Evolutionary conservation across 257 asterid species (phyloP), one percentile per base, ranked within the genome.

Genomic region (Rubia yunnanensis): DNA sequence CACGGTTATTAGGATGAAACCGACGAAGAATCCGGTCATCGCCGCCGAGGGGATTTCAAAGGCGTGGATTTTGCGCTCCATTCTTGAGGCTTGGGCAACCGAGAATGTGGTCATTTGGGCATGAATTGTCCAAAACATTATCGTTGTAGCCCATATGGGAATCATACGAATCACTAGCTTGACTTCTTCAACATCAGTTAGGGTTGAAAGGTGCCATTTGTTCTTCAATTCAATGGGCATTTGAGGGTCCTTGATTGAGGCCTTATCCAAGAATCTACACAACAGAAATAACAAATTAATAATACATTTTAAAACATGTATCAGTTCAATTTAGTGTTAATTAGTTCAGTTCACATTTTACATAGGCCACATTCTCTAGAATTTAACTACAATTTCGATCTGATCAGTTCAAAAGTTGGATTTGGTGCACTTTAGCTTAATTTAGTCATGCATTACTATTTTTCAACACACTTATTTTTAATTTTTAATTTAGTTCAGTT

Each of bases 81-180:
- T 71, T 20, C 94, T 81, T 41, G 89, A 72, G 7, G 98, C 94
- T 74, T 91, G 98, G 28, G 94, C 79, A n/a, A 88, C 98, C 0
- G 95, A 86, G 64, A 88, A 86, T 18, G 98, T 91, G 18, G 88
- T 81, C 96, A 88, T 88, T 71, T 91, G 98, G 24, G 98, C 98
- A 38, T 85, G 85, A 15, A 85, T 78, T 0, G 92, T 83, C 98
- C 98, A 91, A 35, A 88, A 88, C 85, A 88, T 76, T 0, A 91
- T 73, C 0, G 96, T 86, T 1, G 96, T 91, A 68, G 94, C 98
- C 98, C 96, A 91, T 44, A 84, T 82, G 5, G 98, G 96, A 26
- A 91, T 49, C 95, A 91, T 86, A 59, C 95, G 58, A 1, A 86
- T 66, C 41, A 91, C 85, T 6, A 85, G 38, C 67, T 91, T 91